Percentiles rank a stretch among this genome's conserved stretches.
Conservation (phyloP, 2,329 filamentous ascomycete species). For the Colletotrichum sublineola region DNA sequence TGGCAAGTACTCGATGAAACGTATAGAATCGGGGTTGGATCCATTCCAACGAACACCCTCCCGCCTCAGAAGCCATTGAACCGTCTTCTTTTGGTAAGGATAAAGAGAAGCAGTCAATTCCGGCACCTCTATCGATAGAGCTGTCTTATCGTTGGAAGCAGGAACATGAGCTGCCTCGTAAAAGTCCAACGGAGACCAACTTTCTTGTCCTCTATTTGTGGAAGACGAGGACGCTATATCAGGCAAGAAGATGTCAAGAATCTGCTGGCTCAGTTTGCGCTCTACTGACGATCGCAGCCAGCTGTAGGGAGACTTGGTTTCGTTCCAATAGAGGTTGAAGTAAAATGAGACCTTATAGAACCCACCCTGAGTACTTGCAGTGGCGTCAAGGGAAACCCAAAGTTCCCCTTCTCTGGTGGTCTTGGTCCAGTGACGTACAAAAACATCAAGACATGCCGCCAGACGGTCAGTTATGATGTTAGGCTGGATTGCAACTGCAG, state of each 20-base stretch:
- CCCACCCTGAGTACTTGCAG: conserved; percentile 47
- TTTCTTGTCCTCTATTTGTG: conserved; percentile 40
- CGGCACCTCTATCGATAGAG: conserved; percentile 57
- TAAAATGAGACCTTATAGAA: conserved; percentile 50
- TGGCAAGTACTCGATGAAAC: conserved; percentile 43
- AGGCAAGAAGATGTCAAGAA: conserved; percentile 56
- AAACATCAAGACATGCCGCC: conserved; percentile 38
- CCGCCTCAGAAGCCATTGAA: conserved; percentile 77
- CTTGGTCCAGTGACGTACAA: conserved; percentile 38
- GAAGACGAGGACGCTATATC: conserved; percentile 46
- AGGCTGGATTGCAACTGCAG: conserved; percentile 13
- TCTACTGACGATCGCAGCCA: conserved; percentile 49
- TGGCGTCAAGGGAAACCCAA: conserved; percentile 52
- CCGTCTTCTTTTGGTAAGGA: conserved; percentile 78
- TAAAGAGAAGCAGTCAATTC: conserved; percentile 68
- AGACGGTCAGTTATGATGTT: conserved; percentile 12
- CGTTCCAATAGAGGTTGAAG: conserved; percentile 59
- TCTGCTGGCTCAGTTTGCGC: conserved; percentile 50
- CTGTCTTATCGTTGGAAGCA: conserved; percentile 54
- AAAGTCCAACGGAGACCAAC: conserved; percentile 69
- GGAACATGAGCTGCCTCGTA: conserved; percentile 79
- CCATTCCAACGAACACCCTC: conserved; percentile 70
- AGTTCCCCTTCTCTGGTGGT: conserved; percentile 45
- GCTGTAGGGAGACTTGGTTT: conserved; percentile 51
- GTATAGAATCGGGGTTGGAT: conserved; percentile 39